Percentiles rank a stretch among this genome's conserved stretches.
phyloP scores from a whole-genome alignment of 2,329 filamentous ascomycete species.

The Verticillium tricorpus region DNA sequence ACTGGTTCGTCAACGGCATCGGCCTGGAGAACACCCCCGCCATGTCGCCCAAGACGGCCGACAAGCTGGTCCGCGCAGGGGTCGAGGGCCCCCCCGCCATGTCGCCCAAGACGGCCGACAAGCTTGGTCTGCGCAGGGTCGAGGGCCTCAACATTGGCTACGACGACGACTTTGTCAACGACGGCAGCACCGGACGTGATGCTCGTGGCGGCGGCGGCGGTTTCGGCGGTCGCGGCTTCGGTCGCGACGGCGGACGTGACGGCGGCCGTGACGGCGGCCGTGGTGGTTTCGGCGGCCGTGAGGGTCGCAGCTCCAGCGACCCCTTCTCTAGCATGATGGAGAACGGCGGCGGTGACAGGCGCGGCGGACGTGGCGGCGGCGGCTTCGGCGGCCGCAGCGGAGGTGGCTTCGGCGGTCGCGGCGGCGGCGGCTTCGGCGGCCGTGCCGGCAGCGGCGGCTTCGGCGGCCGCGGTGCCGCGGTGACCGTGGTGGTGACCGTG shows the following conservation, averaged over 20 bases:
- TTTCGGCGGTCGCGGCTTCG: constrained; percentile 9
- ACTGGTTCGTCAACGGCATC: constrained; percentile 46
- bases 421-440: constrained; percentile 4
- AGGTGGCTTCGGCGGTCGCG: constrained; percentile 5
- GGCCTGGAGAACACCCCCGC: constrained; percentile 34
- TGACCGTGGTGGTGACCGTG: constrained; percentile 3
- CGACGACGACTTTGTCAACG: constrained; percentile 6
- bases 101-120: constrained; percentile 13
- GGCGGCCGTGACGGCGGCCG: constrained; percentile 13
- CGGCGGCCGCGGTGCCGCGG: constrained; percentile 2
- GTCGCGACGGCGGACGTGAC: constrained; percentile 10
- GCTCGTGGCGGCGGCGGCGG: constrained; percentile 7
- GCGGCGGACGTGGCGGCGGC: constrained; percentile 7
- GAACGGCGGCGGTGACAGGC: neutral
- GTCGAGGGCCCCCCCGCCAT: constrained; percentile 17
- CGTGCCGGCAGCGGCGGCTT: constrained; percentile 2
- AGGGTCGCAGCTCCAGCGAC: constrained; percentile 9
- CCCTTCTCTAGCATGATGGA: constrained; percentile 16
- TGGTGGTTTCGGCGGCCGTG: constrained; percentile 11
- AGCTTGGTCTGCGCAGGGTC: constrained; percentile 24
- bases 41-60: constrained; percentile 17
- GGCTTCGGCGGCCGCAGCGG: neutral
- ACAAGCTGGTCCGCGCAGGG: constrained; percentile 24
- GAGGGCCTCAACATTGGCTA: constrained; percentile 28
- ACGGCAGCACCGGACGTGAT: constrained; percentile 6